Percentiles rank a stretch among this genome's conserved stretches.
These are phyloP conservation scores for Dissophora globulifera DNA, from an alignment of 192 early-diverging fungal genomes.

Conservation along the genomic window DNA sequence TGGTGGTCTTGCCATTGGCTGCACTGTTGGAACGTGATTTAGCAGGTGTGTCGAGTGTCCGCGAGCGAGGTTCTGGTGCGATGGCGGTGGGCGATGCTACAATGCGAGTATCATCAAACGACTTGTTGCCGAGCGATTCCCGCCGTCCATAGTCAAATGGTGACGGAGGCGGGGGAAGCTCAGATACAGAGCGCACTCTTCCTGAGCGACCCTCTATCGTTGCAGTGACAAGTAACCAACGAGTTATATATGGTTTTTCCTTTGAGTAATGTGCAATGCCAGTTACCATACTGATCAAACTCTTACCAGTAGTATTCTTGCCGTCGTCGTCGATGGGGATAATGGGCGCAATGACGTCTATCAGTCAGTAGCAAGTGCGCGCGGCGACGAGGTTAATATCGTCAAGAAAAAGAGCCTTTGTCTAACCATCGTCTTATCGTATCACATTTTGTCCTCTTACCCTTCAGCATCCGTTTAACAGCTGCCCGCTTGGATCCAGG, in stretches of 20 bases:
- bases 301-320: no score
- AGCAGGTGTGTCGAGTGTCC: not conserved
- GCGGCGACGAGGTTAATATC: no score
- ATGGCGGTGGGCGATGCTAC: no score
- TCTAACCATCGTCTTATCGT: no score
- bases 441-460: conserved; percentile 10
- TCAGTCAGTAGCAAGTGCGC: no score
- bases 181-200: conserved; percentile 35
- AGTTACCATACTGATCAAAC: no score
- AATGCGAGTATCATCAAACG: not conserved
- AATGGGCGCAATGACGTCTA: conserved; percentile 25
- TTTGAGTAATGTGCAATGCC: no score
- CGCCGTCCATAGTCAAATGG: conserved; percentile 19
- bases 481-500: conserved; percentile 8
- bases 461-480: conserved; percentile 31
- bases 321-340: conserved; percentile 22
- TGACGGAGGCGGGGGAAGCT: conserved; percentile 20
- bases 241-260: no score
- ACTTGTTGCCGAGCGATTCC: not conserved
- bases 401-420: no score
- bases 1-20: no score
- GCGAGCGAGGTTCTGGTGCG: no score
- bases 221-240: no score
- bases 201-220: conserved; percentile 9
- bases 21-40: not conserved